Percentiles rank a stretch among this genome's conserved stretches.
These are phyloP conservation scores for Sordaria brevicollis DNA, from an alignment of 495 filamentous ascomycete species.

Conservation along the genomic window DNA sequence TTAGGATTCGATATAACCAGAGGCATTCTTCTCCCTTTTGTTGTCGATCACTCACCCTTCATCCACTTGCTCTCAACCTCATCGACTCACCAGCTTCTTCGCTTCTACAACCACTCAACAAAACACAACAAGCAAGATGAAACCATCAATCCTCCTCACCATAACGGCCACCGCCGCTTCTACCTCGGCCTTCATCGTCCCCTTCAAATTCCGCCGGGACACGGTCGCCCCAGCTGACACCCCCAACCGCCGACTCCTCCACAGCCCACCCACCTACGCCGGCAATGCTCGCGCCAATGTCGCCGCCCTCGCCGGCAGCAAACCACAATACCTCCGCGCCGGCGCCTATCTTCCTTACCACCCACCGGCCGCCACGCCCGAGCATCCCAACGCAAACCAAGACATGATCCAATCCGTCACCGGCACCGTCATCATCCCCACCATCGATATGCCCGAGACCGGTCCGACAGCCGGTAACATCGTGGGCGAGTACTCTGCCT, in stretches of 20 bases:
- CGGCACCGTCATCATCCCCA: constrained; percentile 10
- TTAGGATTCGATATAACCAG: background rate
- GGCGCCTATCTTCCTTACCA: constrained; percentile 8
- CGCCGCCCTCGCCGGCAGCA: background rate
- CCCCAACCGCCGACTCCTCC: background rate
- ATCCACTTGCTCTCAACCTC: background rate
- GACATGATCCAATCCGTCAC: constrained; percentile 3
- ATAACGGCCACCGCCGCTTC: background rate
- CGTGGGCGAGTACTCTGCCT: constrained; percentile 12
- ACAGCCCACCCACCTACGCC: background rate
- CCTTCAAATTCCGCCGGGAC: background rate
- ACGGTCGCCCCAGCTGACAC: background rate
- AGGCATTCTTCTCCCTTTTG: background rate
- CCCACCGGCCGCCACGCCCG: background rate
- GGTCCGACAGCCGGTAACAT: constrained; percentile 15
- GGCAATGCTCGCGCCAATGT: constrained; percentile 1
- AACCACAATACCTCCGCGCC: constrained; percentile 6
- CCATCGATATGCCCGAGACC: constrained; percentile 4
- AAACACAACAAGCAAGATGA: background rate
- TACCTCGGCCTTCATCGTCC: background rate
- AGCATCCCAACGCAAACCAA: background rate
- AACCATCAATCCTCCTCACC: constrained; percentile 5
- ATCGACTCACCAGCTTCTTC: background rate
- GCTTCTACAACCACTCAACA: background rate
- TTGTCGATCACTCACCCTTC: background rate